Conservation (phyloP, 805 yeast genomes). For the Cyberlindnera nakhonratchasimensis region DNA sequence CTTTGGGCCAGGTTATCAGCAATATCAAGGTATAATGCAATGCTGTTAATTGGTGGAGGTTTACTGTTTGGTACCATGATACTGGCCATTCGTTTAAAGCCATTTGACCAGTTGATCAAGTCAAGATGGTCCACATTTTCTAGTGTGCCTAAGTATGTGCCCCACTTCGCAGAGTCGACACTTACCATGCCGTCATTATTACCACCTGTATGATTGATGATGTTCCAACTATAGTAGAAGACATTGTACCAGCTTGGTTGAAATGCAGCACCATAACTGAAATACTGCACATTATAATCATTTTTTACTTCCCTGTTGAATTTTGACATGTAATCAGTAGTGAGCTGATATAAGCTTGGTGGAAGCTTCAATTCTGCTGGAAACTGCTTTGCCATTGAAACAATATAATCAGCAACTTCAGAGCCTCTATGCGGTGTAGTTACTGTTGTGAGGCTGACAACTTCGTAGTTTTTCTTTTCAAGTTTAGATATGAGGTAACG, state of each 20-base stretch:
- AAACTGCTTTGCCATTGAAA: slow-evolving; percentile 31
- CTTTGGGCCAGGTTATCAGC: slow-evolving; percentile 59
- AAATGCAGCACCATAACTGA: slow-evolving; percentile 79
- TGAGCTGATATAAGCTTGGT: slow-evolving; percentile 57
- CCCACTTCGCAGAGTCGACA: slow-evolving; percentile 78
- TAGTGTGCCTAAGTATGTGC: slow-evolving; percentile 73
- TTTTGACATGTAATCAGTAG: slow-evolving; percentile 47
- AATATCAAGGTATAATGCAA: slow-evolving; percentile 62
- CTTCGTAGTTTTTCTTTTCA: slow-evolving; percentile 43
- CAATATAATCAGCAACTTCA: slow-evolving; percentile 70
- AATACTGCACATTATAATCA: slow-evolving; percentile 64
- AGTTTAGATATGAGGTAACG: slow-evolving; percentile 66
- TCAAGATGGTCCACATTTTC: slow-evolving; percentile 82
- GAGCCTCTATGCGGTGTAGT: slow-evolving; percentile 90
- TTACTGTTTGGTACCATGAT: slow-evolving; percentile 12
- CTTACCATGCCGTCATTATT: slow-evolving; percentile 88
- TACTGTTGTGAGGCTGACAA: slow-evolving; percentile 75
- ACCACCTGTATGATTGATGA: slow-evolving; percentile 46
- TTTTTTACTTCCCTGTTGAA: slow-evolving; percentile 54
- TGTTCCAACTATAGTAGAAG: slow-evolving; percentile 61
- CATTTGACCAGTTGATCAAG: slow-evolving; percentile 77
- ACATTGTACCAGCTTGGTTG: slow-evolving; percentile 58
- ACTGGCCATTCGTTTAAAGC: slow-evolving; percentile 34
- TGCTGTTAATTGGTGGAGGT: slow-evolving; percentile 51
- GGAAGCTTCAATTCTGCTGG: slow-evolving; percentile 29